A percentile compares a stretch with the other conserved stretches of the same genome.
phyloP scores from a whole-genome alignment of 306 rosid genomes.

The Senna tora region DNA sequence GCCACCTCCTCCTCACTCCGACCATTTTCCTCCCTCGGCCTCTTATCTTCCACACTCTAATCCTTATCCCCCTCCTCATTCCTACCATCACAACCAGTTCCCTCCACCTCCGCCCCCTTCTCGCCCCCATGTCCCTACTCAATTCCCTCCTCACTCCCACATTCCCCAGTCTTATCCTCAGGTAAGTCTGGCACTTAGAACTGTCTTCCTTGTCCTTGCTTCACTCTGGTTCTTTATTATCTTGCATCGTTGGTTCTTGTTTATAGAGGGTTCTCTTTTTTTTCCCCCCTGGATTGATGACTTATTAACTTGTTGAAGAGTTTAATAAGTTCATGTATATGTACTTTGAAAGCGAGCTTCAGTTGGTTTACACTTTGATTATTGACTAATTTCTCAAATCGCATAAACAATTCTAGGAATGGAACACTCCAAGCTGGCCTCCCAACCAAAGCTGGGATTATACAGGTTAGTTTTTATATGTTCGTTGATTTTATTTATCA shows the following conservation, averaged over 20 bases:
- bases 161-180: slow-evolving; percentile 69
- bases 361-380: not conserved
- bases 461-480: slow-evolving; percentile 53
- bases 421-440: slow-evolving; percentile 73
- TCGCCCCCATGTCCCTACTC: slow-evolving; percentile 47
- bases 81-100: slow-evolving; percentile 60
- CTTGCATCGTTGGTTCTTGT: slow-evolving; percentile 3
- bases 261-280: slow-evolving; percentile 33
- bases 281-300: not conserved
- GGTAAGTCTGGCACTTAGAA: slow-evolving; percentile 40
- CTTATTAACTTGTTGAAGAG: not conserved
- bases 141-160: slow-evolving; percentile 66
- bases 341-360: not conserved
- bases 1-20: slow-evolving; percentile 43
- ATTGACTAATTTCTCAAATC: not conserved
- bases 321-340: not conserved
- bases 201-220: not conserved
- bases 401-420: slow-evolving; percentile 55
- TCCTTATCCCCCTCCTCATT: slow-evolving; percentile 55
- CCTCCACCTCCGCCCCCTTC: slow-evolving; percentile 61
- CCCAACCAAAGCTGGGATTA: slow-evolving; percentile 63
- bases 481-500: not conserved
- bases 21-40: slow-evolving; percentile 46
- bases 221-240: not conserved
- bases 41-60: slow-evolving; percentile 53